Percentiles rank a stretch among this genome's conserved stretches.
phyloP scores from a whole-genome alignment of 108 stramenopile genomes.

The Skeletonema tropicum region DNA sequence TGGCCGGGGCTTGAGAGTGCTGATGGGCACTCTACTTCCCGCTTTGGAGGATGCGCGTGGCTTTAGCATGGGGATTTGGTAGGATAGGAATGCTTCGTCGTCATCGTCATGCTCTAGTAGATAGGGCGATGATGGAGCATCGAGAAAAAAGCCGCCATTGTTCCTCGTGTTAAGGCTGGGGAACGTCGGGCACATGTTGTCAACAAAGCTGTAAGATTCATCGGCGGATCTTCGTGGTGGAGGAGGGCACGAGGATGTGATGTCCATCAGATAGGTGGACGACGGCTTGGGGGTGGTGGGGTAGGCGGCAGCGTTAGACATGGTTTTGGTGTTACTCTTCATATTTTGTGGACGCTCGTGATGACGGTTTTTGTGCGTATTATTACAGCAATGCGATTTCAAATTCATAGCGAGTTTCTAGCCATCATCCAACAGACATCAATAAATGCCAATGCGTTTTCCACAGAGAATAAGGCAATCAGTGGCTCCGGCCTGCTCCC shows the following conservation, averaged over 20 bases:
- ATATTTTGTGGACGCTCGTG: neutral
- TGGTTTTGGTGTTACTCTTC: neutral
- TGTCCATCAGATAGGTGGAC: neutral
- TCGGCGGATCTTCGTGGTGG: neutral
- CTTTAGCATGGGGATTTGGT: neutral
- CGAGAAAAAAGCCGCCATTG: neutral
- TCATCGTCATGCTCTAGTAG: neutral
- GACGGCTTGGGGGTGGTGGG: neutral
- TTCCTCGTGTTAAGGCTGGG: neutral
- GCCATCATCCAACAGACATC: too few relatives aligned
- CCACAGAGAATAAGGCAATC: too few relatives aligned
- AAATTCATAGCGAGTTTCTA: too few relatives aligned
- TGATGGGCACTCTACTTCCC: neutral
- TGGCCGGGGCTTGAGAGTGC: neutral
- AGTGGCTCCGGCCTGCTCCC: too few relatives aligned
- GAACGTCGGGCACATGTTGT: neutral
- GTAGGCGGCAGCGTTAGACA: neutral
- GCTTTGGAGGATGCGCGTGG: neutral
- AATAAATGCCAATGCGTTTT: too few relatives aligned
- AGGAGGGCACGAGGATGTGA: neutral
- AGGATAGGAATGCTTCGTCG: neutral
- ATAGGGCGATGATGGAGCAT: neutral
- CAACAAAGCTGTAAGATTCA: neutral
- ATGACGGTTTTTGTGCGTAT: neutral
- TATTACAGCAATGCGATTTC: too few relatives aligned